Evolutionary conservation across 2,329 filamentous ascomycete genomes (phyloP), one percentile per base, ranked within the genome.

Genomic region (Ascochyta koolunga): DNA sequence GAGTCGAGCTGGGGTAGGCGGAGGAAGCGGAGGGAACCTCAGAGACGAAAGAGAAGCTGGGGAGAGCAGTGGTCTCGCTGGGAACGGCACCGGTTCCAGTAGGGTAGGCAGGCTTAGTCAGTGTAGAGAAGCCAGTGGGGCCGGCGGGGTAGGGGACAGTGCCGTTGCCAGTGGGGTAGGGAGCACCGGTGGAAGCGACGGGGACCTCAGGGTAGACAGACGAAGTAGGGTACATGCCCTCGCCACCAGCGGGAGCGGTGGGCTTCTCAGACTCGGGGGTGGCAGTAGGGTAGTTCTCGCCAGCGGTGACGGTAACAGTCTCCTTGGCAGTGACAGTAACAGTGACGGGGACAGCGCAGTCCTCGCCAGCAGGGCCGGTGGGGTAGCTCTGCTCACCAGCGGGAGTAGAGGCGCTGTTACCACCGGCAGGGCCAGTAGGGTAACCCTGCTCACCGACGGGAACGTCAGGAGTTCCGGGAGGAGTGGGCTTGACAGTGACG

Each of bases 301-400:
- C 68, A 57, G 59, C 63, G 46, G 70, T 72, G 52, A 76, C 72
- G 36, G 65, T 69, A 63, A 76, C 70, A 57, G 72, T 75, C 69
- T 75, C 71, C 65, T 72, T 67, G 18, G 61, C 53, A 43, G 72
- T 75, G 31, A 73, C 68, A 25, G 72, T 75, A 37, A 74, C 72
- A 36, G 72, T 75, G 44, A 70, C 66, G 16, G 72, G 67, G 51
- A 58, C 56, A 51, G 62, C 59, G 63, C 72, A 75, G 46, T 70
- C 67, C 54, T 48, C 44, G 40, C 44, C 44, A 39, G 45, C 58
- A 32, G 43, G 44, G 27, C 35, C 40, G 50, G 52, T 49, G 35
- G 50, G 60, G 46, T 46, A 46, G 48, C 54, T 58, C 51, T 64
- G 52, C 38, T 52, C 54, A 29, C 52, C 57, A 32, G 31, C 31